Evolutionary conservation across 2,329 filamentous ascomycete species (phyloP).

Genomic region (Pyrenochaeta sp.): DNA sequence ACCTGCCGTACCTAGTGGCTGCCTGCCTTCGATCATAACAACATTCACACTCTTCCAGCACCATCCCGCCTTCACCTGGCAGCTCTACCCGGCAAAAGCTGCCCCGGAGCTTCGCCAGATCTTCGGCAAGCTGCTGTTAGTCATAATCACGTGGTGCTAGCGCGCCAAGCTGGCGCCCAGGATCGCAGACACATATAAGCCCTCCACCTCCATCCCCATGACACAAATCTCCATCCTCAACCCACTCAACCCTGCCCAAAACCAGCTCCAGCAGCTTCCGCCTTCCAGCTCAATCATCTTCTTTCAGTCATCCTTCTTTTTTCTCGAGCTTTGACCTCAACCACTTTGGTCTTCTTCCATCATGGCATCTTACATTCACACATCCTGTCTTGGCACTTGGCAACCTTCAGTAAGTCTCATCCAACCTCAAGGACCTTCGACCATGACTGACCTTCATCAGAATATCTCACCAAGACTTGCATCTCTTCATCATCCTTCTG

Average conservation of each 20-base stretch:
- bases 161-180: neutral
- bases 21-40: neutral
- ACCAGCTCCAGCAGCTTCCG: neutral
- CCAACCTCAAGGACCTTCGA: neutral
- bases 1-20: slow-evolving; percentile 6
- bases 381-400: slow-evolving; percentile 14
- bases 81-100: neutral
- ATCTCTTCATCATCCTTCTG: neutral
- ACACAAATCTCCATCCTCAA: neutral
- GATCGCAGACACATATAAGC: neutral
- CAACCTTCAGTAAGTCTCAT: slow-evolving; percentile 3
- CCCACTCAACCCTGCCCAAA: neutral
- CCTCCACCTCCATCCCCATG: neutral
- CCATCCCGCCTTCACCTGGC: slow-evolving; percentile 7
- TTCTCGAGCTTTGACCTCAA: slow-evolving; percentile 2
- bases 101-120: neutral
- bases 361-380: slow-evolving; percentile 16
- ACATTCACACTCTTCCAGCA: slow-evolving; percentile 1
- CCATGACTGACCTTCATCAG: neutral
- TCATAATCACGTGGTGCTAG: neutral
- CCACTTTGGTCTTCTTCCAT: slow-evolving; percentile 6
- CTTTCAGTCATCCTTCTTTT: neutral
- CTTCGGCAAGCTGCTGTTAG: neutral
- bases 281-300: neutral
- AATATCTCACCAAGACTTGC: slow-evolving; percentile 3